Evolutionary conservation across 768 basidiomycete genomes (phyloP), one percentile per base, ranked within the genome.

Genomic region (Gloeopeniophorella convolvens): DNA sequence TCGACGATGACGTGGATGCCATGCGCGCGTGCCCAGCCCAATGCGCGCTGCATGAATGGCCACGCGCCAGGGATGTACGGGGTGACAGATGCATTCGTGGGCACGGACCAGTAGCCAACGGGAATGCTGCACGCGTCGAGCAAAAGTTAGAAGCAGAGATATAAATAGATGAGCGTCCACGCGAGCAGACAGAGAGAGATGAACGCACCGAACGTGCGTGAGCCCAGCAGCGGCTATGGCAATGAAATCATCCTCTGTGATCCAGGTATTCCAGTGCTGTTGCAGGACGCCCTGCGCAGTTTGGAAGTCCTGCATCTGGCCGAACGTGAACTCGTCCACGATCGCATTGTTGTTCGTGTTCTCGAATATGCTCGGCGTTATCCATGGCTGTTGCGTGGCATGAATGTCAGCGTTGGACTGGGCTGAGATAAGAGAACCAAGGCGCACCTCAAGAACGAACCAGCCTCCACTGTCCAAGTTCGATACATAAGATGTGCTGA

Each of bases 101-200:
- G 84, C n/a, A 86, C 75, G n/a, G 83, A 82, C 85, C 85, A 88
- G 62, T 81, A 88, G 8, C 83, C 84, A 5, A 85, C 52, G 5
- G 84, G 84, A 59, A 88, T 82, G 26, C 84, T 85, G 50, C 30
- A 30, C 4, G 15, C 27, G 32, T 47, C 30, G n/a, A 43, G 33
- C 28, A 21, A 26, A 30, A n/a, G 15, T 23, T 11, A 24, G 12
- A 57, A n/a, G 11, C 12, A 1, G 7, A 34, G 16, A 37, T 24
- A 27, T 16, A 26, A 28, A 37, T n/a, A 49, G 39, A 45, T 32
- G 35, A 49, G 20, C 4, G 10, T 15, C 9, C 28, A 35, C 24
- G 32, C 16, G 27, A 26, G 35, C 3, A 18, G 24, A 32, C 15
- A 35, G 23, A 39, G 26, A 13, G 10, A 30, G 36, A 23, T 23